Evolutionary conservation across 1,284 basidiomycete species (phyloP).

Genomic region (Moesziomyces sp.): DNA sequence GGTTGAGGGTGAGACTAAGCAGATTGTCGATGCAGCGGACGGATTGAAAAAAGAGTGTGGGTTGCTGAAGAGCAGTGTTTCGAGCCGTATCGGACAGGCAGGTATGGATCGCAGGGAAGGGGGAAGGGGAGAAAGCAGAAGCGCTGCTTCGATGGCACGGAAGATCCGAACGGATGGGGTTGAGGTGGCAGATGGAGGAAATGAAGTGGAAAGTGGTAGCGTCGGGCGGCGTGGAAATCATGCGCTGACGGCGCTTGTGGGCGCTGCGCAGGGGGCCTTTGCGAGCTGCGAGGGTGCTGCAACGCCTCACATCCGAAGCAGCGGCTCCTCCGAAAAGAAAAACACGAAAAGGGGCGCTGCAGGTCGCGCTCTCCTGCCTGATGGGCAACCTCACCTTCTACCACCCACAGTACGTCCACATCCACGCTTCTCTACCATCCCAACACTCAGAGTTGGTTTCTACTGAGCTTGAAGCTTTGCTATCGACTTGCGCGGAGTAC

Average conservation of each 20-base stretch:
- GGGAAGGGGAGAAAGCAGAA: neutral
- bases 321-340: slow-evolving; percentile 17
- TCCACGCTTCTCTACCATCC: too few relatives aligned
- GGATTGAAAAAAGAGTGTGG: slow-evolving; percentile 27
- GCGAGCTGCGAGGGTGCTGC: neutral
- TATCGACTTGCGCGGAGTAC: too few relatives aligned
- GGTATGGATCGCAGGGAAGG: neutral
- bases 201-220: neutral
- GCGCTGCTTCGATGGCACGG: neutral
- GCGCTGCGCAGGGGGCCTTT: too few relatives aligned
- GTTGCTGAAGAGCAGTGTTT: slow-evolving; percentile 43
- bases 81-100: neutral
- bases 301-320: slow-evolving; percentile 5
- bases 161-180: too few relatives aligned
- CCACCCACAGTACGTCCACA: too few relatives aligned
- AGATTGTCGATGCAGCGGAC: neutral
- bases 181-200: neutral
- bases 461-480: too few relatives aligned
- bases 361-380: slow-evolving; percentile 3
- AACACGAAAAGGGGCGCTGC: slow-evolving; percentile 14
- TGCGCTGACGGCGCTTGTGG: slow-evolving; percentile 2
- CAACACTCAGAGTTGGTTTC: too few relatives aligned
- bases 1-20: neutral
- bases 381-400: too few relatives aligned
- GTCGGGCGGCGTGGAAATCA: slow-evolving; percentile 1